phyloP scores from a whole-genome alignment of 2,329 filamentous ascomycete species.

The Exophiala xenobiotica region DNA sequence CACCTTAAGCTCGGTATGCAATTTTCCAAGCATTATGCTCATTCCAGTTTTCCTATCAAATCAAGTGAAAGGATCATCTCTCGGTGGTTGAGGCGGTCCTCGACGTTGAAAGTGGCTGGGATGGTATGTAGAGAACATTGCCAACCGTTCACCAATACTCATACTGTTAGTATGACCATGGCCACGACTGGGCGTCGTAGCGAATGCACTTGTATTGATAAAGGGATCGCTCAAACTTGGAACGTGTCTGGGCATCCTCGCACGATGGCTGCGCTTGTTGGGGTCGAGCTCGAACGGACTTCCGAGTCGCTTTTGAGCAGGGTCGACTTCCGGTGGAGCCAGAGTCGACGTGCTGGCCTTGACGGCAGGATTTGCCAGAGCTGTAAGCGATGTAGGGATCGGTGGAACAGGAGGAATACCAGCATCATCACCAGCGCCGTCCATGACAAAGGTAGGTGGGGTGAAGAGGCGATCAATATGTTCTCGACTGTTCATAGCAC shows the following conservation, averaged over 20 bases:
- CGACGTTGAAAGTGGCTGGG: constrained; percentile 19
- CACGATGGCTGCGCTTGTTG: constrained; percentile 35
- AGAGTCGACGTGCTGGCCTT: constrained; percentile 28
- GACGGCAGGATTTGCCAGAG: constrained; percentile 18
- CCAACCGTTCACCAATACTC: constrained; percentile 28
- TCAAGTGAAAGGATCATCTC: constrained; percentile 27
- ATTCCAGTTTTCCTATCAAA: not conserved
- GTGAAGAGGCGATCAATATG: constrained; percentile 57
- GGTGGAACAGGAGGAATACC: constrained; percentile 26
- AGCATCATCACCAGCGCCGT: constrained; percentile 14
- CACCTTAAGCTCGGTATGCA: not conserved
- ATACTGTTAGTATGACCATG: constrained; percentile 22
- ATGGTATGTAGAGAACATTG: constrained; percentile 25
- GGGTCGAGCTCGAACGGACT: constrained; percentile 48
- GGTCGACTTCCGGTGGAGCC: constrained; percentile 38
- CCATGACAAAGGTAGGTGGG: constrained; percentile 39
- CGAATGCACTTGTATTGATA: constrained; percentile 32
- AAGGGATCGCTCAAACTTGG: constrained; percentile 48
- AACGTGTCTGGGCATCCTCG: constrained; percentile 40
- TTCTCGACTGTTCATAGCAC: constrained; percentile 53
- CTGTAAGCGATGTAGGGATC: constrained; percentile 23
- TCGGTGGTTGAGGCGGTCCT: constrained; percentile 4
- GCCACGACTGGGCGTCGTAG: constrained; percentile 15
- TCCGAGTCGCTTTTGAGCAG: constrained; percentile 45
- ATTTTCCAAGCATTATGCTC: not conserved